Evolutionary conservation across 2,329 filamentous ascomycete species (phyloP).

Genomic region (Aureobasidium leucospermi): DNA sequence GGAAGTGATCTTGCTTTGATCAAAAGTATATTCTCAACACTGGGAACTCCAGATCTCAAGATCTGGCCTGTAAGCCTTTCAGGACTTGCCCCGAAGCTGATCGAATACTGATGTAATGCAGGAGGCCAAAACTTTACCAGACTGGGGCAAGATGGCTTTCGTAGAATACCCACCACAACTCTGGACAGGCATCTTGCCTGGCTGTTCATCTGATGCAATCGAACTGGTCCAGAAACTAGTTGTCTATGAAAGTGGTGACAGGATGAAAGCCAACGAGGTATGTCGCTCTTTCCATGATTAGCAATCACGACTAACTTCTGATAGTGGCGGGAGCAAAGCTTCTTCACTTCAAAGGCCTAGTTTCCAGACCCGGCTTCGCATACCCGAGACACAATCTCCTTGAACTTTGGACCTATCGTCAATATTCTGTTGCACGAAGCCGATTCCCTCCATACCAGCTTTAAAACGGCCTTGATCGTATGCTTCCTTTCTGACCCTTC

Average conservation of each 20-base stretch:
- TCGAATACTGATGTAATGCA: slow-evolving; percentile 19
- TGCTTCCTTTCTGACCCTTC: too few species aligned
- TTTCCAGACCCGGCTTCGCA: not conserved
- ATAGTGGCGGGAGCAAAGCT: slow-evolving; percentile 2
- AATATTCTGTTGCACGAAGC: not conserved
- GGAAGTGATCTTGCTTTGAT: slow-evolving; percentile 90
- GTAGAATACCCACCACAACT: slow-evolving; percentile 58
- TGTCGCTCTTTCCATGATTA: not conserved
- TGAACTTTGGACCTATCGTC: not conserved
- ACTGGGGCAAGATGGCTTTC: slow-evolving; percentile 84
- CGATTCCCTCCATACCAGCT: too few species aligned
- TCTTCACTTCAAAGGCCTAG: not conserved
- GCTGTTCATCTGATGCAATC: slow-evolving; percentile 50
- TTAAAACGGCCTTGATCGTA: too few species aligned
- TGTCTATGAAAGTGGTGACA: slow-evolving; percentile 59
- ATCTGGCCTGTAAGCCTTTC: slow-evolving; percentile 64
- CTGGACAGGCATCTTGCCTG: slow-evolving; percentile 66
- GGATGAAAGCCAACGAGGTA: slow-evolving; percentile 60
- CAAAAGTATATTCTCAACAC: slow-evolving; percentile 80
- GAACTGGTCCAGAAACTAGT: slow-evolving; percentile 63
- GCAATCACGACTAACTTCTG: not conserved
- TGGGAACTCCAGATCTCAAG: slow-evolving; percentile 76
- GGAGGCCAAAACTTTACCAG: slow-evolving; percentile 63
- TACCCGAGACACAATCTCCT: not conserved
- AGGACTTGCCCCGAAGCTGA: not conserved